These are phyloP conservation scores for Moelleriella libera DNA, from an alignment of 2,329 filamentous ascomycete genomes.

Conservation along the genomic window DNA sequence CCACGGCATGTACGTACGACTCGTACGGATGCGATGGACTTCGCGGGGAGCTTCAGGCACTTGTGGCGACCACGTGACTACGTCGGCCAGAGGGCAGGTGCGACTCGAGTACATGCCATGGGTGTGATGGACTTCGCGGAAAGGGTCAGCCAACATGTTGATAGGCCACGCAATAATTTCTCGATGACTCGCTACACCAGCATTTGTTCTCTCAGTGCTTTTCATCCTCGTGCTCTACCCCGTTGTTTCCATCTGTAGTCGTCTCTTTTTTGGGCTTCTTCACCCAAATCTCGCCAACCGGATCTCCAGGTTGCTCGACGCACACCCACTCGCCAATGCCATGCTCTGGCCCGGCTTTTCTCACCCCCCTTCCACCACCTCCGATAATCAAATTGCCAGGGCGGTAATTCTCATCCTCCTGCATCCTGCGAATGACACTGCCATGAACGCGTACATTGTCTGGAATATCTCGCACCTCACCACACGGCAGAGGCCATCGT, in stretches of 20 bases:
- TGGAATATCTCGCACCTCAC: slow-evolving; percentile 66
- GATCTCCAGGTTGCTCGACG: slow-evolving; percentile 48
- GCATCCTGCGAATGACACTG: slow-evolving; percentile 60
- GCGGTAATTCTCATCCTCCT: slow-evolving; percentile 46
- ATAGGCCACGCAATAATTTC: no score
- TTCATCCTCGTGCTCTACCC: neutral
- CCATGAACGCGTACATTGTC: slow-evolving; percentile 55
- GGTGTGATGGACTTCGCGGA: no score
- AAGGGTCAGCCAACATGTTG: no score
- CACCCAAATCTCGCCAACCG: slow-evolving; percentile 54
- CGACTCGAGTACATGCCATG: no score
- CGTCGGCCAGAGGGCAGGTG: no score
- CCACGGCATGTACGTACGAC: no score
- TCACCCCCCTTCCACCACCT: slow-evolving; percentile 58
- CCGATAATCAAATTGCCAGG: slow-evolving; percentile 72
- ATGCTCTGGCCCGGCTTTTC: slow-evolving; percentile 41
- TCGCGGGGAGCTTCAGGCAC: no score
- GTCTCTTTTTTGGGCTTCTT: slow-evolving; percentile 9
- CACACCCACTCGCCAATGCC: slow-evolving; percentile 64
- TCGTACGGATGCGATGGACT: no score
- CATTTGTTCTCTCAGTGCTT: neutral
- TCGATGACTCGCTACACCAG: no score
- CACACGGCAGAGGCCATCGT: slow-evolving; percentile 63
- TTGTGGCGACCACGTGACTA: no score
- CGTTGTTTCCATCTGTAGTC: neutral